phyloP scores from a whole-genome alignment of 1,139 yeast genomes.

The Geotrichum candidum region DNA sequence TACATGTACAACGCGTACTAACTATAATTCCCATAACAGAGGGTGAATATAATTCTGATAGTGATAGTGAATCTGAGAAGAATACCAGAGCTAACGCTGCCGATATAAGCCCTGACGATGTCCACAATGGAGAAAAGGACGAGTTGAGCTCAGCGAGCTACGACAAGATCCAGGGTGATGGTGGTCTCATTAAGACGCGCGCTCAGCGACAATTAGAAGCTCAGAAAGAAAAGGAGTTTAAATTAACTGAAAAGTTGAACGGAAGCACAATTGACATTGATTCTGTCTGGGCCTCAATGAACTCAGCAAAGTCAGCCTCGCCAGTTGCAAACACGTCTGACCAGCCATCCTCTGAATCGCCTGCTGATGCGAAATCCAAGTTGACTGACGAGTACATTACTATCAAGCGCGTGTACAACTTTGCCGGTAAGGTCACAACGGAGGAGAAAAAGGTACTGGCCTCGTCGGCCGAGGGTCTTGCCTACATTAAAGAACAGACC shows the following conservation, averaged over 20 bases:
- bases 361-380: not conserved
- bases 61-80: constrained; percentile 21
- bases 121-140: constrained; percentile 24
- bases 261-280: constrained; percentile 40
- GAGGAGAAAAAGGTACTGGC: constrained; percentile 74
- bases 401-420: constrained; percentile 72
- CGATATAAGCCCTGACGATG: constrained; percentile 17
- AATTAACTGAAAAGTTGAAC: constrained; percentile 22
- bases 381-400: constrained; percentile 46
- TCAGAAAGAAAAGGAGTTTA: constrained; percentile 25
- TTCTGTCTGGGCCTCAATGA: constrained; percentile 51
- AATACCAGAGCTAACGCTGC: constrained; percentile 16
- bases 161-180: constrained; percentile 44
- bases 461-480: constrained; percentile 81
- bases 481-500: constrained; percentile 45
- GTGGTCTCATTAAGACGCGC: constrained; percentile 54
- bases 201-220: constrained; percentile 45
- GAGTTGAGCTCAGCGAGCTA: constrained; percentile 1
- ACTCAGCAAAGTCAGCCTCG: constrained; percentile 20
- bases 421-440: constrained; percentile 78
- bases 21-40: constrained; percentile 2
- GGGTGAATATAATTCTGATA: constrained; percentile 21
- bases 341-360: not conserved
- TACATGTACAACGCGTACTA: not conserved
- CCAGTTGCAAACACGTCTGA: constrained; percentile 7